Base-by-base conservation (phyloP, 1,284 basidiomycete species). In the Uromyces viciae-fabae region DNA sequence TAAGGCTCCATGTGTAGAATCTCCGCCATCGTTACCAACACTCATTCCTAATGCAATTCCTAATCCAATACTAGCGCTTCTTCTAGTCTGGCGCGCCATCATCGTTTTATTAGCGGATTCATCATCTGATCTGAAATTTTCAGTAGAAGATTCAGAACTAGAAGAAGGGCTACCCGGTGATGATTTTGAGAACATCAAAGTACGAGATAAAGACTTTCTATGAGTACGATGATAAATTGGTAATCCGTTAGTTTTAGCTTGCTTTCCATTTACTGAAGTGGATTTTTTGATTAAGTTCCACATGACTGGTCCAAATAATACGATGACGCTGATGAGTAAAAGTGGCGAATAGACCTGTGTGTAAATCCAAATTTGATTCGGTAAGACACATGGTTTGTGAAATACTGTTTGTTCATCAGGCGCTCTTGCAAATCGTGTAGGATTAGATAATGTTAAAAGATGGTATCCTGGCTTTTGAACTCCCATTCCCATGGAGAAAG, bases 381-480 rank as follows among this genome's bases (percentile, higher is more conserved):
- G 92, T 66, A 93, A 88, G 71, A 90, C 86, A 86, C 92, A 95
- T 38, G 89, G 89, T 3, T 86, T 85, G 83, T 91, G 90, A 56
- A 88, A 88, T 82, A 84, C 83, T 82, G 87, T 88, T 83, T 82
- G 86, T 82, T 87, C 84, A 36, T 85, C 69, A 40, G 80, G 68
- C 77, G 46, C 69, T 64, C 66, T 62, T 0, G 89, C 88, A 43
- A 90, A 88, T 19, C 88, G 87, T 43, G 49, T 73, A 7, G 81
- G 83, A 22, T 83, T 82, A 64, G 83, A 83, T 5, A 95, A 88
- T 0, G 93, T 92, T 66, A 97, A 88, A 17, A 97, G 88, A 82
- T 95, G 93, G 85, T 95, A 93, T 33, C 94, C 94, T 0, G 94
- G 93, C 25, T 88, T 87, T 40, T 88, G 88, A 49, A 97, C 90